phyloP scores from a whole-genome alignment of 2,329 filamentous ascomycete species.

The Pyrenochaeta sp. region DNA sequence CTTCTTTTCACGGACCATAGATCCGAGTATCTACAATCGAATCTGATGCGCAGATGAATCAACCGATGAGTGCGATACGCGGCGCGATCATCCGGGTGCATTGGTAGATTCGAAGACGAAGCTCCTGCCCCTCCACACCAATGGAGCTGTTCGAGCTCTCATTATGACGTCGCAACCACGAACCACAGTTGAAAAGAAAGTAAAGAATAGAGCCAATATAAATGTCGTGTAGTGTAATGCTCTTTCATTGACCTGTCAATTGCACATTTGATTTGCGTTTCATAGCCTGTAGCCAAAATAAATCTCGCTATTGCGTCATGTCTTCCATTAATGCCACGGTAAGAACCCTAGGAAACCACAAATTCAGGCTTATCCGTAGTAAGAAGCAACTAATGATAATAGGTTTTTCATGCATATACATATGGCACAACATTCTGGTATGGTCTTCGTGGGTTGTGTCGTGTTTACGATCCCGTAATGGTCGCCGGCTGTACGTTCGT shows the following conservation, averaged over 20 bases:
- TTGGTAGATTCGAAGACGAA: not conserved
- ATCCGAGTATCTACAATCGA: too few species aligned
- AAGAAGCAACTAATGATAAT: not conserved
- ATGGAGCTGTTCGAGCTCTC: slow-evolving; percentile 21
- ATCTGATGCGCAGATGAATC: too few species aligned
- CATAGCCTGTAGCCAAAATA: not conserved
- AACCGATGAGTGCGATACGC: too few species aligned
- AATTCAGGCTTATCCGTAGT: not conserved
- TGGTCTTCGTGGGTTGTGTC: slow-evolving; percentile 31
- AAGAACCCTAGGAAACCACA: slow-evolving; percentile 1
- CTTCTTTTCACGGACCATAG: too few species aligned
- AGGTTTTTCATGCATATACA: slow-evolving; percentile 35
- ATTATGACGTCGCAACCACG: slow-evolving; percentile 23
- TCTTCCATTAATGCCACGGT: slow-evolving; percentile 23
- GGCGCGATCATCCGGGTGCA: not conserved
- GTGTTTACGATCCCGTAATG: slow-evolving; percentile 35
- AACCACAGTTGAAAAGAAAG: slow-evolving; percentile 1
- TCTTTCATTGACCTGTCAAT: not conserved
- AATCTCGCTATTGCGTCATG: slow-evolving; percentile 6
- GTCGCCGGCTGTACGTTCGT: slow-evolving; percentile 29
- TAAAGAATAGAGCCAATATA: slow-evolving; percentile 3
- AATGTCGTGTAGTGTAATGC: not conserved
- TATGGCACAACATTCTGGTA: slow-evolving; percentile 41
- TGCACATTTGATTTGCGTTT: not conserved
- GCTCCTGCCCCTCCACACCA: slow-evolving; percentile 14